These are phyloP conservation scores for Malania oleifera DNA, from an alignment of 164 flowering plant genomes.

Conservation along the genomic window DNA sequence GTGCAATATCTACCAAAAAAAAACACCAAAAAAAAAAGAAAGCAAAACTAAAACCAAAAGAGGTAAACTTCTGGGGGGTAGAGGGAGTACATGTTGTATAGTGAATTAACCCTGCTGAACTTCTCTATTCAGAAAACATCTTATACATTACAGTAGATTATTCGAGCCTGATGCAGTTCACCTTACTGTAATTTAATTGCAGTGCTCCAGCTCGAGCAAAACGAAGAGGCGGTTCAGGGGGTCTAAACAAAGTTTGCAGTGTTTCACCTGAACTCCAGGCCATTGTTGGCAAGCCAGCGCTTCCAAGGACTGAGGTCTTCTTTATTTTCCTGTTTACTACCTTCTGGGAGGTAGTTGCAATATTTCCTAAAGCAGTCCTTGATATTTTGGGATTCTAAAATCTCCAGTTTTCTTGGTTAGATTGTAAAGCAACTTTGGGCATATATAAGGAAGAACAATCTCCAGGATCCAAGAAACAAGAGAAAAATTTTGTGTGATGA, in stretches of 20 bases:
- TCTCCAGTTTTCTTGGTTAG: conserved; percentile 27
- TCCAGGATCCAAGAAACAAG: conserved; percentile 96
- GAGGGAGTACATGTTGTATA: too few species aligned
- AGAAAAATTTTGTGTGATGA: conserved; percentile 94
- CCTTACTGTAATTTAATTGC: not conserved
- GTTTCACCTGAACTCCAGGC: not conserved
- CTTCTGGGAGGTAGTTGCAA: not conserved
- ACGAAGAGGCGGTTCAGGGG: not conserved
- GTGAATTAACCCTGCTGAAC: too few species aligned
- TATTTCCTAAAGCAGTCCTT: not conserved
- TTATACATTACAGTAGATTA: too few species aligned
- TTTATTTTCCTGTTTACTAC: not conserved
- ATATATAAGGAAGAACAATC: conserved; percentile 86
- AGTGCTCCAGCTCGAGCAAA: not conserved
- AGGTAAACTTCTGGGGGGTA: too few species aligned
- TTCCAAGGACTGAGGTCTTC: not conserved
- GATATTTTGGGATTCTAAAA: conserved; percentile 4
- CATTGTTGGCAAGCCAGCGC: not conserved
- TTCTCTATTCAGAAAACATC: too few species aligned
- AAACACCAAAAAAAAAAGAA: too few species aligned
- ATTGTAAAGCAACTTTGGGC: conserved; percentile 98
- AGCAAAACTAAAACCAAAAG: too few species aligned
- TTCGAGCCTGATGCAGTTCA: too few species aligned
- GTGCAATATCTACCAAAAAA: too few species aligned
- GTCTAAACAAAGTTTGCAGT: not conserved